Evolutionary conservation across 2,329 filamentous ascomycete species (phyloP).

Genomic region (Aspergillus clavatus): DNA sequence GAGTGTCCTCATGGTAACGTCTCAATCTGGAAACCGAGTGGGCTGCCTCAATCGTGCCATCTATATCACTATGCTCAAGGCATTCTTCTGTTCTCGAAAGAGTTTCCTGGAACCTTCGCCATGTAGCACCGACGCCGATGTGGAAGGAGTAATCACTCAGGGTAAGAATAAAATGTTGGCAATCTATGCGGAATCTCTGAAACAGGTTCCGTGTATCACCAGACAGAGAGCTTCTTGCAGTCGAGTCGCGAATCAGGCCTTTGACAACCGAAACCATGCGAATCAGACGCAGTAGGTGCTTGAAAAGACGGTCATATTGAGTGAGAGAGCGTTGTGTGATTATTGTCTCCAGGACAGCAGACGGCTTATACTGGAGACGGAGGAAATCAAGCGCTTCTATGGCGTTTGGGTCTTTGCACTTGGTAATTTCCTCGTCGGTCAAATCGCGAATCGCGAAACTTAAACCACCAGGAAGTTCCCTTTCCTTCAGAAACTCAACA

Average conservation of each 20-base stretch:
- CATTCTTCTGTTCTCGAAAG: slow-evolving; percentile 59
- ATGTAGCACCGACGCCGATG: slow-evolving; percentile 66
- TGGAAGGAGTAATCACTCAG: slow-evolving; percentile 77
- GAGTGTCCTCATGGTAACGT: slow-evolving; percentile 64
- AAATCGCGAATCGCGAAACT: slow-evolving; percentile 84
- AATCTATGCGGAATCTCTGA: slow-evolving; percentile 67
- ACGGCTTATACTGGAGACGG: slow-evolving; percentile 75
- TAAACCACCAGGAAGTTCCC: slow-evolving; percentile 60
- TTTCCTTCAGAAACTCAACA: slow-evolving; percentile 20
- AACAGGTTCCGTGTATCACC: slow-evolving; percentile 37
- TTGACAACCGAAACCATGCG: slow-evolving; percentile 74
- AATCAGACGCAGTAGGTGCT: slow-evolving; percentile 67
- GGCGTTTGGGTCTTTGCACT: slow-evolving; percentile 74
- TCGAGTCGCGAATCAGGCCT: slow-evolving; percentile 58
- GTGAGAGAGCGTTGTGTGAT: slow-evolving; percentile 66
- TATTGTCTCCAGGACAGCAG: slow-evolving; percentile 64
- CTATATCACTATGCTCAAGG: slow-evolving; percentile 47
- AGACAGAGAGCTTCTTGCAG: slow-evolving; percentile 28
- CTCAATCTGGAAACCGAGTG: slow-evolving; percentile 64
- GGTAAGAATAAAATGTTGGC: slow-evolving; percentile 71
- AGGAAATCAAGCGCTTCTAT: slow-evolving; percentile 92
- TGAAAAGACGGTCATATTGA: slow-evolving; percentile 84
- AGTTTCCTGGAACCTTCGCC: slow-evolving; percentile 64
- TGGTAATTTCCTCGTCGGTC: slow-evolving; percentile 69
- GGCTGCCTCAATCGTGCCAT: slow-evolving; percentile 44